Conservation (phyloP, 1,284 basidiomycete species). For the Tilletia horrida region DNA sequence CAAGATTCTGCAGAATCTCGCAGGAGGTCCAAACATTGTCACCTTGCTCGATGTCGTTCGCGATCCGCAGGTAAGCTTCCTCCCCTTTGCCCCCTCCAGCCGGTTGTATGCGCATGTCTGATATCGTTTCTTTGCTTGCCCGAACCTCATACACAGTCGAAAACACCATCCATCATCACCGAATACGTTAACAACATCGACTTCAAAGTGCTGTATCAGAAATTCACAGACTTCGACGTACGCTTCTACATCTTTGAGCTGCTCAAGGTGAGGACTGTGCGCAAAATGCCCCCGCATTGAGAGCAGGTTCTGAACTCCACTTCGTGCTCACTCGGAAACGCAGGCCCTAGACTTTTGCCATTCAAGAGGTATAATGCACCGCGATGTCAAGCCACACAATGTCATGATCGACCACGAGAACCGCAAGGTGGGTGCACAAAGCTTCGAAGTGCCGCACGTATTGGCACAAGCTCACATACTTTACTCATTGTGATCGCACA, state of each 20-base stretch:
- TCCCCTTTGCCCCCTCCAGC: background rate
- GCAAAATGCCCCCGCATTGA: background rate
- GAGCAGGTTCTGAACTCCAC: slow-evolving; percentile 21
- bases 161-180: slow-evolving; percentile 95
- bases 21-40: slow-evolving; percentile 87
- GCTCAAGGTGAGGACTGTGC: slow-evolving; percentile 68
- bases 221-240: slow-evolving; percentile 90
- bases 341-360: slow-evolving; percentile 96
- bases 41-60: slow-evolving; percentile 88
- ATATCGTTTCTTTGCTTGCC: background rate
- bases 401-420: slow-evolving; percentile 99
- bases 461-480: background rate
- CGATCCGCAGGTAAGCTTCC: slow-evolving; percentile 62
- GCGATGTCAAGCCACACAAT: slow-evolving; percentile 98
- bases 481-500: too few relatives aligned
- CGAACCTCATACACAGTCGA: slow-evolving; percentile 65
- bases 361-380: slow-evolving; percentile 97
- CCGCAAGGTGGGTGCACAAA: slow-evolving; percentile 67
- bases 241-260: slow-evolving; percentile 96
- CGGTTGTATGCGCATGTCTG: background rate
- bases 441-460: background rate
- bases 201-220: slow-evolving; percentile 93
- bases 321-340: background rate
- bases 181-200: slow-evolving; percentile 98
- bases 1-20: slow-evolving; percentile 95